Evolutionary conservation across 352 stramenopile genomes (phyloP), one percentile per base, ranked within the genome.

Genomic region (Plasmopara muralis): DNA sequence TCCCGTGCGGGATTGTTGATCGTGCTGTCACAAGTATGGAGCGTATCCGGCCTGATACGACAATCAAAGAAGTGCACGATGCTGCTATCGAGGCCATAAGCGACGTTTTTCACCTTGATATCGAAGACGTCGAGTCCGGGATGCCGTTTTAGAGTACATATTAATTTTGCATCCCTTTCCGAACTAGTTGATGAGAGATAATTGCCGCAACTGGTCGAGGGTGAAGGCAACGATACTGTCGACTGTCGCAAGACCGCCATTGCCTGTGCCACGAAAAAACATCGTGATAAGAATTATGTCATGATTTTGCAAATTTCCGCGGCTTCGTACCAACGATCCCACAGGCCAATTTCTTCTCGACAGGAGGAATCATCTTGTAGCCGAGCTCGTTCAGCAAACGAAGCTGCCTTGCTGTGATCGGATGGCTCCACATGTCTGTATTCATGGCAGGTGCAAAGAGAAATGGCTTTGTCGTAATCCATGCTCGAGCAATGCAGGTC

Each of bases 401-500:
- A 39, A 96, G 49, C 35, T 96, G 89, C 50, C 66, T 74, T 9
- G 64, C 64, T 14, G 95, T 99, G 50, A 97, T 70, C 5, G 93
- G 90, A 68, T 99, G 93, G 44, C 92, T 74, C 90, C 93, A 99
- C 95, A 99, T 99, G 59, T 94, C 86, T 12, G 95, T 98, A 67
- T 98, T 99, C 95, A 99, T 99, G 9, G 95, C 95, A 5, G 95
- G 95, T 16, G 92, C 91, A 18, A 96, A 83, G 10, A 98, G 53
- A 16, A 98, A 72, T 6, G 95, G 93, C 58, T 98, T 98, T 34
- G 63, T 71, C 57, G 81, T 82, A 55, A 93, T 91, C 95, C 95
- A 98, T 31, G 95, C 95, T 2, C 95, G 80, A 2, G 86, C 73
- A 12, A 97, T 72, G 57, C 88, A 97, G 2, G 89, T 97, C 83